Evolutionary conservation across 805 yeast species (phyloP).

Genomic region (Barnettozyma californica): DNA sequence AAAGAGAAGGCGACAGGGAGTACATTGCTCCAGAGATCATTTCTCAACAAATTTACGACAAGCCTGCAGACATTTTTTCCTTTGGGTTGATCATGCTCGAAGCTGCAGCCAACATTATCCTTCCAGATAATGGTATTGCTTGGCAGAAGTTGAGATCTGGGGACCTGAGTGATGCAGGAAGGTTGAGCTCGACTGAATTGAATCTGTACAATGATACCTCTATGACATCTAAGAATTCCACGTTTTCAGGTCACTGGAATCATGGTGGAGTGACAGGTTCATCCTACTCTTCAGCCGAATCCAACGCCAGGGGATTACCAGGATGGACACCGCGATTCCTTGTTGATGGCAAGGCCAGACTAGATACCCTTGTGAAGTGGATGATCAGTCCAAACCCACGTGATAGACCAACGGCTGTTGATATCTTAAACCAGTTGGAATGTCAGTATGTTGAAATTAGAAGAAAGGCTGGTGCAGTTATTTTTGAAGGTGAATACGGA

Average conservation of each 20-base stretch:
- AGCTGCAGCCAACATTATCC: constrained; percentile 88
- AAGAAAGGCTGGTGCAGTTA: constrained; percentile 87
- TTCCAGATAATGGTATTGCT: constrained; percentile 93
- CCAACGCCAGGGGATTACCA: constrained; percentile 42
- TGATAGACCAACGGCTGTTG: constrained; percentile 73
- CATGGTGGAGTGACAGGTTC: constrained; percentile 22
- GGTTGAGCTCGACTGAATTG: constrained; percentile 67
- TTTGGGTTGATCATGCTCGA: constrained; percentile 90
- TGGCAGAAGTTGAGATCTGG: constrained; percentile 97
- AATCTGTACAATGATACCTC: constrained; percentile 23
- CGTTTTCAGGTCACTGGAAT: constrained; percentile 22
- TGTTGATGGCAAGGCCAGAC: constrained; percentile 59
- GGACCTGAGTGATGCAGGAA: constrained; percentile 92
- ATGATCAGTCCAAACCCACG: constrained; percentile 85
- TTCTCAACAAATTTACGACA: constrained; percentile 73
- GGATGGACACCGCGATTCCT: constrained; percentile 85
- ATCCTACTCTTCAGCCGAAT: constrained; percentile 24
- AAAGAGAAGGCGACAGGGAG: constrained; percentile 95
- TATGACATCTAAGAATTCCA: constrained; percentile 20
- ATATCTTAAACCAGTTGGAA: constrained; percentile 66
- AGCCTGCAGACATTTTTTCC: constrained; percentile 93
- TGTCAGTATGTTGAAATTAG: constrained; percentile 72
- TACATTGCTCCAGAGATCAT: constrained; percentile 97
- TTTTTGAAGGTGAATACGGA: constrained; percentile 94
- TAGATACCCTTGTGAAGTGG: constrained; percentile 78